Percentiles rank a stretch among this genome's conserved stretches.
phyloP scores from a whole-genome alignment of 306 rosid species.

The Lagenaria siceraria region DNA sequence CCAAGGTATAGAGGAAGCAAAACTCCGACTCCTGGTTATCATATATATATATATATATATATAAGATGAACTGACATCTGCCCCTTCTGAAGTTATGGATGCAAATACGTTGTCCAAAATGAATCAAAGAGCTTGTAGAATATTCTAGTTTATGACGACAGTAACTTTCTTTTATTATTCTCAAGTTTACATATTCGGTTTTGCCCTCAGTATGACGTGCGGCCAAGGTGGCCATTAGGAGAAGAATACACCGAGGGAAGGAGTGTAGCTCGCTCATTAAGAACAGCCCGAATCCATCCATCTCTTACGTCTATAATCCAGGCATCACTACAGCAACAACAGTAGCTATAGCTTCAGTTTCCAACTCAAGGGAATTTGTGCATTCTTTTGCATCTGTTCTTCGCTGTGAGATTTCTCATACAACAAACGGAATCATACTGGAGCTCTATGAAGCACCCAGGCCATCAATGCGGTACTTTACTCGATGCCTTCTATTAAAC shows the following conservation, averaged over 20 bases:
- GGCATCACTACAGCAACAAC: conserved; percentile 46
- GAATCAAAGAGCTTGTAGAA: not conserved
- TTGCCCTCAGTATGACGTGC: conserved; percentile 51
- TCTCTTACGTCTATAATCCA: conserved; percentile 80
- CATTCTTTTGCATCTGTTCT: not conserved
- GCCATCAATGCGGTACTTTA: not conserved
- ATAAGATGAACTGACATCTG: not conserved
- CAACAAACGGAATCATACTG: not conserved
- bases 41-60: no score
- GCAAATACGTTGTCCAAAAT: not conserved
- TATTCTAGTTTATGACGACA: not conserved
- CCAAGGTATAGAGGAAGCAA: no score
- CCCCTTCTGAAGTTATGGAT: not conserved
- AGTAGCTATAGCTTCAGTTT: conserved; percentile 12
- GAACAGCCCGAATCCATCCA: conserved; percentile 77
- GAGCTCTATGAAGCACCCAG: not conserved
- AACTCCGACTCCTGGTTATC: no score
- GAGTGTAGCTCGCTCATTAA: conserved; percentile 72
- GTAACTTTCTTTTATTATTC: not conserved
- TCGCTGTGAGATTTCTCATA: not conserved
- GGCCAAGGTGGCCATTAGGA: conserved; percentile 96
- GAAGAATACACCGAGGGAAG: conserved; percentile 75
- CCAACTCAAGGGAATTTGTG: not conserved
- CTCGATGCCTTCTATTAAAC: not conserved
- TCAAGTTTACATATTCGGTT: not conserved